Evolutionary conservation across 2,329 filamentous ascomycete species (phyloP).

Genomic region (Dactylellina parvicollis): DNA sequence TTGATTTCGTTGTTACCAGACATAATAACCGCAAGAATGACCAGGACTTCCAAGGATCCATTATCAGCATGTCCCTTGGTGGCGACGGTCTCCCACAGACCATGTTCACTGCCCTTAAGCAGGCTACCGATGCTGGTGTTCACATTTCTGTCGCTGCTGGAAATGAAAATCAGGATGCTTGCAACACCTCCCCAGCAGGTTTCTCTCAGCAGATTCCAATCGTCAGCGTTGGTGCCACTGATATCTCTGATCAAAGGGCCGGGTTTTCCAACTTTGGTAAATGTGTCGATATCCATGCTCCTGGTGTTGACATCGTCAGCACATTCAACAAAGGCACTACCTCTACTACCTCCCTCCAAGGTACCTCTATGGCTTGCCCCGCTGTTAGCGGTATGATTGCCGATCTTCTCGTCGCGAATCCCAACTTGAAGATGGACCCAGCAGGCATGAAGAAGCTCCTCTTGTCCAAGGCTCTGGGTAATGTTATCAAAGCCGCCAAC

Average conservation of each 20-base stretch:
- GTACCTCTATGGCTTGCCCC: slow-evolving; percentile 66
- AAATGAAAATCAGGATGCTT: slow-evolving; percentile 59
- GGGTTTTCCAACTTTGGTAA: slow-evolving; percentile 64
- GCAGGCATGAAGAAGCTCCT: slow-evolving; percentile 55
- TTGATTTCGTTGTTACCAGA: slow-evolving; percentile 62
- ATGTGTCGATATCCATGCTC: slow-evolving; percentile 69
- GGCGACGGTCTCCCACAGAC: slow-evolving; percentile 63
- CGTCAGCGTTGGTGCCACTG: slow-evolving; percentile 62
- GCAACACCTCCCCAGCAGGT: slow-evolving; percentile 60
- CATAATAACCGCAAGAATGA: slow-evolving; percentile 63
- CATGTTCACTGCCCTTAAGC: slow-evolving; percentile 66
- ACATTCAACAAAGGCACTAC: slow-evolving; percentile 63
- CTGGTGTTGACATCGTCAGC: slow-evolving; percentile 67
- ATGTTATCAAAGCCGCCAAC: slow-evolving; percentile 14
- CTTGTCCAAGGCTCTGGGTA: slow-evolving; percentile 27
- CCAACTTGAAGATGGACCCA: slow-evolving; percentile 51
- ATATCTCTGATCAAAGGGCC: slow-evolving; percentile 60
- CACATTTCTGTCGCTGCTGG: slow-evolving; percentile 63
- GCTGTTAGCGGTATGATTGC: slow-evolving; percentile 59
- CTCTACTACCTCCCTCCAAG: slow-evolving; percentile 65
- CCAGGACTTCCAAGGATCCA: slow-evolving; percentile 59
- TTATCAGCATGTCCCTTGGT: slow-evolving; percentile 70
- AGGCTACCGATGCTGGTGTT: slow-evolving; percentile 62
- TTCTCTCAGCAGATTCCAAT: slow-evolving; percentile 61
- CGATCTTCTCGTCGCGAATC: slow-evolving; percentile 53